Percentiles rank a stretch among this genome's conserved stretches.
Evolutionary conservation across 495 filamentous ascomycete species (phyloP).

Genomic region (Aspergillus conjunctus): DNA sequence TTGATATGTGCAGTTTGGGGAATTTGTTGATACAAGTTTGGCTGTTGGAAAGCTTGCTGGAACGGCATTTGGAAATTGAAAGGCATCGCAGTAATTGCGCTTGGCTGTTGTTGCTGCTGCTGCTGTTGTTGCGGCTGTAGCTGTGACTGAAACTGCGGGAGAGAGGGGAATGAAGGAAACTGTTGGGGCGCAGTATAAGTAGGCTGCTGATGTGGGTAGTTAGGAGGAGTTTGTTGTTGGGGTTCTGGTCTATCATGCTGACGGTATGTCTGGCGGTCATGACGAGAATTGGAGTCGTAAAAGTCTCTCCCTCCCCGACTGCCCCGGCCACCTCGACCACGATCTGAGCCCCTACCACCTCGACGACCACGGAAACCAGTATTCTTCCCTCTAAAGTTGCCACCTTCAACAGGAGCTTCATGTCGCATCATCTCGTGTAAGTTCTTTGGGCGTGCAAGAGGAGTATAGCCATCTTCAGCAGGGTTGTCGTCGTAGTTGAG

Average conservation of each 20-base stretch:
- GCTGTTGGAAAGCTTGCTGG: slow-evolving; percentile 41
- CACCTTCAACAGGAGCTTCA: slow-evolving; percentile 52
- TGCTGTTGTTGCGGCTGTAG: slow-evolving; percentile 38
- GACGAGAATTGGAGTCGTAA: slow-evolving; percentile 34
- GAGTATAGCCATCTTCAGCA: slow-evolving; percentile 61
- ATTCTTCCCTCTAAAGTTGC: slow-evolving; percentile 27
- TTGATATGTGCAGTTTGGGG: slow-evolving; percentile 63
- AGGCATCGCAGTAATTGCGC: slow-evolving; percentile 30
- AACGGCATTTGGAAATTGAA: slow-evolving; percentile 46
- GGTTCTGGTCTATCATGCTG: slow-evolving; percentile 35
- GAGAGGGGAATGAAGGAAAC: slow-evolving; percentile 31
- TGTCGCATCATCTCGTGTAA: slow-evolving; percentile 56
- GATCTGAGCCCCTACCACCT: slow-evolving; percentile 48
- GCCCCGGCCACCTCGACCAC: slow-evolving; percentile 49
- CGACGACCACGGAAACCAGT: slow-evolving; percentile 42
- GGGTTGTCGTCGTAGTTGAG: slow-evolving; percentile 61
- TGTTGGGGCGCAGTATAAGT: slow-evolving; percentile 35
- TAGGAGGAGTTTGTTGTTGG: slow-evolving; percentile 24
- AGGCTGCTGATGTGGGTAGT: slow-evolving; percentile 31
- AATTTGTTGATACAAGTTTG: slow-evolving; percentile 38
- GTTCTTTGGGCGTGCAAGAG: slow-evolving; percentile 64
- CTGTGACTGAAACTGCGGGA: slow-evolving; percentile 29
- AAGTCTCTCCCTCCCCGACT: slow-evolving; percentile 51
- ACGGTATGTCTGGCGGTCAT: slow-evolving; percentile 40
- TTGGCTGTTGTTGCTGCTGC: slow-evolving; percentile 28